These are phyloP conservation scores for Neopestalotiopsis clavispora DNA, from an alignment of 2,329 filamentous ascomycete species.

Conservation along the genomic window DNA sequence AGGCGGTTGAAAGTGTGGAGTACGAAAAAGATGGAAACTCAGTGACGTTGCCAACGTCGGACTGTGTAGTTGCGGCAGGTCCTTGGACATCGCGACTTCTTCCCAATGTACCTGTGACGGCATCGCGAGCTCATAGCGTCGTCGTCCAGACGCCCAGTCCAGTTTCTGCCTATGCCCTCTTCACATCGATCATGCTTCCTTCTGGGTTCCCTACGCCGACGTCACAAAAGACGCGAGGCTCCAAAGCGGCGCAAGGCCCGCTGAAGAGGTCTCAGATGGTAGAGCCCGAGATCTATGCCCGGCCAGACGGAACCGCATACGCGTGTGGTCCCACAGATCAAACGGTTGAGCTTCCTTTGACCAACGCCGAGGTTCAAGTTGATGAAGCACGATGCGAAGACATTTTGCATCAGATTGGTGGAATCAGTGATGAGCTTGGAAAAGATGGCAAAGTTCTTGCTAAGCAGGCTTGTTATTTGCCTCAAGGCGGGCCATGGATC, in stretches of 20 bases:
- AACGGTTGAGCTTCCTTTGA: constrained; percentile 63
- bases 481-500: constrained; percentile 73
- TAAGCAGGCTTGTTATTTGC: constrained; percentile 78
- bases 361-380: constrained; percentile 67
- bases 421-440: constrained; percentile 60
- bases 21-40: constrained; percentile 23
- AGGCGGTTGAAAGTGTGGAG: constrained; percentile 22
- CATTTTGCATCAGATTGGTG: constrained; percentile 66
- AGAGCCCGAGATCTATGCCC: constrained; percentile 77
- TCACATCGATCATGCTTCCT: constrained; percentile 72
- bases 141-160: constrained; percentile 44
- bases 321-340: constrained; percentile 73
- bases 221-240: constrained; percentile 24
- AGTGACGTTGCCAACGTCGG: constrained; percentile 31
- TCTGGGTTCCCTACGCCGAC: constrained; percentile 48
- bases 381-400: constrained; percentile 71
- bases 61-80: constrained; percentile 44
- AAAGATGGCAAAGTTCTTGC: constrained; percentile 60
- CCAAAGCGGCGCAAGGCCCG: constrained; percentile 18
- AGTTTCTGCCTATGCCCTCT: constrained; percentile 67
- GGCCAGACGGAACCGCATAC: constrained; percentile 77
- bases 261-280: constrained; percentile 48
- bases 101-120: constrained; percentile 46
- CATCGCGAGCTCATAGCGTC: constrained; percentile 50
- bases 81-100: constrained; percentile 52